These are phyloP conservation scores for Allantophomopsis cytisporea DNA, from an alignment of 2,329 filamentous ascomycete species.

Conservation along the genomic window DNA sequence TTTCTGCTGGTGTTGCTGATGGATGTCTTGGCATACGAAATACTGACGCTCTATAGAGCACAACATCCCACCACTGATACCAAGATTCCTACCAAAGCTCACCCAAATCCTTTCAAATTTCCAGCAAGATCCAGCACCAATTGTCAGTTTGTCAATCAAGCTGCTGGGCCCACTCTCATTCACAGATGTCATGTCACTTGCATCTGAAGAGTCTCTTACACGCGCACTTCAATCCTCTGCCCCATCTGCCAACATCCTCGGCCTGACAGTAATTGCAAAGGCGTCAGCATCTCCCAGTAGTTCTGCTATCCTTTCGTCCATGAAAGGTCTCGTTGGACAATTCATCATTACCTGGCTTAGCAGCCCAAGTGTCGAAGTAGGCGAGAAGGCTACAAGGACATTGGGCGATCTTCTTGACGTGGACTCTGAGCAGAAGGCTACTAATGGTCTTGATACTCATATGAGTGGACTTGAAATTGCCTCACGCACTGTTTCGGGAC, in stretches of 20 bases:
- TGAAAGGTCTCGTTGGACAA: conserved; percentile 31
- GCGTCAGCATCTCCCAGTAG: conserved; percentile 33
- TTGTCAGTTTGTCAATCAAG: conserved; percentile 39
- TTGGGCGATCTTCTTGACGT: conserved; percentile 39
- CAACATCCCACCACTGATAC: conserved; percentile 37
- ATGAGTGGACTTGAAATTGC: conserved; percentile 23
- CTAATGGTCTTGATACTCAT: conserved; percentile 6
- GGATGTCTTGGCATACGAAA: neutral
- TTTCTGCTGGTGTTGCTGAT: neutral
- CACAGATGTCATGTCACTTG: conserved; percentile 33
- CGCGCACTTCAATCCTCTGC: conserved; percentile 38
- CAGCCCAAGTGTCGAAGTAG: conserved; percentile 38
- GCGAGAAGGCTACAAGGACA: conserved; percentile 34
- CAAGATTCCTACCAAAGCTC: conserved; percentile 37
- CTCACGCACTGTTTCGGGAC: conserved; percentile 27
- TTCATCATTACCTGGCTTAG: conserved; percentile 39
- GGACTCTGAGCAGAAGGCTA: conserved; percentile 30
- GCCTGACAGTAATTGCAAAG: conserved; percentile 41
- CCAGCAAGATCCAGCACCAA: conserved; percentile 32
- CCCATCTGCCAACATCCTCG: conserved; percentile 42
- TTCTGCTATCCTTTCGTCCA: conserved; percentile 32
- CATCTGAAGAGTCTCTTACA: conserved; percentile 34
- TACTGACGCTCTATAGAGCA: conserved; percentile 21
- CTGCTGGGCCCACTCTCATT: conserved; percentile 40
- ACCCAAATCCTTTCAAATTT: conserved; percentile 36